A percentile compares a stretch with the other conserved stretches of the same genome.
Evolutionary conservation across 257 asterid species (phyloP).

Genomic region (Penstemon barbatus): DNA sequence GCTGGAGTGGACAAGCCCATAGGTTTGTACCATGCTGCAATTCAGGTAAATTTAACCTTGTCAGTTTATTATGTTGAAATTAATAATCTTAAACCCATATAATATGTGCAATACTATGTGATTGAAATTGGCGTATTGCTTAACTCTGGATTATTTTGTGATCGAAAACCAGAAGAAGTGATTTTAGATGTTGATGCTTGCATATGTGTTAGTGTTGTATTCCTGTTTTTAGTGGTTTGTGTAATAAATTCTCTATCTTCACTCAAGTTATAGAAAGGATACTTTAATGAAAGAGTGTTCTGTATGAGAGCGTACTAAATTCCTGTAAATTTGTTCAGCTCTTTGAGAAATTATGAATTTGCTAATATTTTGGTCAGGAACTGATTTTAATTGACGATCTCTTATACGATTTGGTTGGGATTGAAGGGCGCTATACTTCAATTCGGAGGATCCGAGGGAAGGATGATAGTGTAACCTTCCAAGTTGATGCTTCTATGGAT

Average conservation of each 20-base stretch:
- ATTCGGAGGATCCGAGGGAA: conserved; percentile 60
- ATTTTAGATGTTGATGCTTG: conserved; percentile 16
- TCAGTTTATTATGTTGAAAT: conserved; percentile 8
- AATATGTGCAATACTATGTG: not conserved
- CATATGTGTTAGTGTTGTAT: conserved; percentile 15
- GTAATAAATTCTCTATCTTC: too few species aligned
- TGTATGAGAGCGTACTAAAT: too few species aligned
- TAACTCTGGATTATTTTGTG: conserved; percentile 13
- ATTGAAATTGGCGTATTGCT: conserved; percentile 26
- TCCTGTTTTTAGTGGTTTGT: not conserved
- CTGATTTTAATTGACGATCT: conserved; percentile 86
- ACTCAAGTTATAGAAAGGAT: too few species aligned
- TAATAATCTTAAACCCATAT: not conserved
- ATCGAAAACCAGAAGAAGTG: not conserved
- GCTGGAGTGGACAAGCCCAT: conserved; percentile 65
- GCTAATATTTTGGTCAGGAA: conserved; percentile 57
- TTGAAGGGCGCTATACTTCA: conserved; percentile 86
- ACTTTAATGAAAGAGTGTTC: too few species aligned
- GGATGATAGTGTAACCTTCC: conserved; percentile 55
- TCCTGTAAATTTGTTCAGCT: not conserved
- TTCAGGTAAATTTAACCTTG: conserved; percentile 57
- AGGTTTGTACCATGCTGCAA: conserved; percentile 77
- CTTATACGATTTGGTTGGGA: conserved; percentile 76
- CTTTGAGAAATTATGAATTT: conserved; percentile 13
- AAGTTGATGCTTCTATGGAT: conserved; percentile 94